phyloP scores from a whole-genome alignment of 768 basidiomycete species.

The Strobilomyces dryophilus region DNA sequence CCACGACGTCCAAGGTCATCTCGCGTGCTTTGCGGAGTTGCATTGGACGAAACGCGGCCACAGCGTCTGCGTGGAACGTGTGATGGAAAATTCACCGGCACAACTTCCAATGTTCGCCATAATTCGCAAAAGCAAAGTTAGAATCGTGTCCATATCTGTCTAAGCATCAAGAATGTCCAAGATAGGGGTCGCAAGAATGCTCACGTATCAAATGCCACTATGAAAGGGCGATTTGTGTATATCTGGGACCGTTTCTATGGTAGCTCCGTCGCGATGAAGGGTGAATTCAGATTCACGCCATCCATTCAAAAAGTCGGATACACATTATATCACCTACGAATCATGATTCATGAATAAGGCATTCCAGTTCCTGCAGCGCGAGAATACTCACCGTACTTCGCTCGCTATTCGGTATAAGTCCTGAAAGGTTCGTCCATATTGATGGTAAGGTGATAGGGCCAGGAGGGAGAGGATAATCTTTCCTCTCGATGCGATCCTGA shows the following conservation, averaged over 20 bases:
- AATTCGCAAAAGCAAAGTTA: neutral
- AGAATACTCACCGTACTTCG: conserved; percentile 12
- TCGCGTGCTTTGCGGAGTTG: conserved; percentile 12
- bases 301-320: conserved; percentile 43
- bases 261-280: conserved; percentile 40
- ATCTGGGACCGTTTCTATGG: conserved; percentile 43
- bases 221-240: conserved; percentile 48
- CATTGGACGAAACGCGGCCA: conserved; percentile 9
- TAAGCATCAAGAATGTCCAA: neutral
- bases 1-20: conserved; percentile 9
- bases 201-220: conserved; percentile 11
- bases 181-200: neutral
- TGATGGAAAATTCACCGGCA: conserved; percentile 19
- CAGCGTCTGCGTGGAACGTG: conserved; percentile 9
- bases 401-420: conserved; percentile 18
- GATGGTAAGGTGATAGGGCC: conserved; percentile 19
- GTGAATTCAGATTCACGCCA: conserved; percentile 44
- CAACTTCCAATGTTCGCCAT: neutral
- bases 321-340: conserved; percentile 42
- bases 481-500: conserved; percentile 6
- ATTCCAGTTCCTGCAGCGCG: neutral
- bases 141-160: conserved; percentile 17
- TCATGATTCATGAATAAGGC: neutral
- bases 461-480: conserved; percentile 16
- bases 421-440: conserved; percentile 10